phyloP scores from a whole-genome alignment of 495 filamentous ascomycete species.

The Xylaria castorea region DNA sequence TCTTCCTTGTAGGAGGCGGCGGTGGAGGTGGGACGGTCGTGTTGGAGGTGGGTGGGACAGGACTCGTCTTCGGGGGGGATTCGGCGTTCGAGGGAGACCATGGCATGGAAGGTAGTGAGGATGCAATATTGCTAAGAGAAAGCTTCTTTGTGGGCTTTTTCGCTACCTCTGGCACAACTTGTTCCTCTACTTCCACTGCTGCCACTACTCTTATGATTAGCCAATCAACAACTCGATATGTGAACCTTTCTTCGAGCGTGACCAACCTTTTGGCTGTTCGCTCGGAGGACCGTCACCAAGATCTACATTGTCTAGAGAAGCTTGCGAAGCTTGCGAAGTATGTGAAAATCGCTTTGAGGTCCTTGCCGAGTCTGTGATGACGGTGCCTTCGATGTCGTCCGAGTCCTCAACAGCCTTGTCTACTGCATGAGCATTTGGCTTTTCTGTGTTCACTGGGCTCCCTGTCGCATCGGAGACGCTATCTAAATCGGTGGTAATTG shows the following conservation, averaged over 20 bases:
- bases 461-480: slow-evolving; percentile 30
- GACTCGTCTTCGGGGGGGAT: slow-evolving; percentile 45
- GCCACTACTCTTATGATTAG: slow-evolving; percentile 12
- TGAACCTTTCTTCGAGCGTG: not conserved
- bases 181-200: slow-evolving; percentile 24
- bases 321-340: slow-evolving; percentile 64
- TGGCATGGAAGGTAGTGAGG: slow-evolving; percentile 61
- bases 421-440: slow-evolving; percentile 37
- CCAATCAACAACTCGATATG: not conserved
- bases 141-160: slow-evolving; percentile 48
- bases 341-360: slow-evolving; percentile 69
- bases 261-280: slow-evolving; percentile 42
- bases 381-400: slow-evolving; percentile 39
- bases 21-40: slow-evolving; percentile 51
- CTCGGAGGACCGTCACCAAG: slow-evolving; percentile 62
- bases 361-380: slow-evolving; percentile 61
- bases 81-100: slow-evolving; percentile 54
- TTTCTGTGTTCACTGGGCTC: slow-evolving; percentile 34
- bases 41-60: slow-evolving; percentile 46
- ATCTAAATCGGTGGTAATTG: slow-evolving; percentile 32
- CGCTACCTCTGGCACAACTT: slow-evolving; percentile 26
- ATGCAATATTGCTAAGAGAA: slow-evolving; percentile 55
- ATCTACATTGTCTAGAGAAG: slow-evolving; percentile 74
- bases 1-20: slow-evolving; percentile 62
- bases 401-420: slow-evolving; percentile 24